Percentiles rank a stretch among this genome's conserved stretches.
These are phyloP conservation scores for Chaetomiaceae sp. DNA, from an alignment of 2,329 filamentous ascomycete species.

Conservation along the genomic window DNA sequence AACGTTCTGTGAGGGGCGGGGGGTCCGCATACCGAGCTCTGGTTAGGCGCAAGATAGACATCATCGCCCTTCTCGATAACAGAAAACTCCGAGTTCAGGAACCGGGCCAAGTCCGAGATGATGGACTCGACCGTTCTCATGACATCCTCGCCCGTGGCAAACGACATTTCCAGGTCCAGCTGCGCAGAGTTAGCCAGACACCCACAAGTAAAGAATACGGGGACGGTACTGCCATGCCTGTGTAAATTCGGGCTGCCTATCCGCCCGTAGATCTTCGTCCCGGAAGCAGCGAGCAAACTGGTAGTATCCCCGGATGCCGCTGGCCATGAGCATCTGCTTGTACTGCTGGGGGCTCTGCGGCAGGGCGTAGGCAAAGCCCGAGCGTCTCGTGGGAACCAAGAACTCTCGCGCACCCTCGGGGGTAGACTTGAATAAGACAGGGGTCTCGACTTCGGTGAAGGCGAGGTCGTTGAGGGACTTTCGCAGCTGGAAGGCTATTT, in stretches of 20 bases:
- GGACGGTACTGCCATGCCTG: constrained; percentile 49
- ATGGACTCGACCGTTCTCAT: constrained; percentile 54
- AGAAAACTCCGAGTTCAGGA: constrained; percentile 41
- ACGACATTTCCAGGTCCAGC: constrained; percentile 92
- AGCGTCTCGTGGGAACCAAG: constrained; percentile 76
- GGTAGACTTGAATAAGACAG: constrained; percentile 93
- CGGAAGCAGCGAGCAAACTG: constrained; percentile 94
- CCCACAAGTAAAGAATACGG: not conserved
- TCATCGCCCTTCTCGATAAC: constrained; percentile 30
- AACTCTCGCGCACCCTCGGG: constrained; percentile 95
- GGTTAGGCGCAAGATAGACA: constrained; percentile 26
- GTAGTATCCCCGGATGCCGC: constrained; percentile 76
- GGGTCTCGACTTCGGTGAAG: constrained; percentile 84
- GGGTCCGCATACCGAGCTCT: constrained; percentile 9
- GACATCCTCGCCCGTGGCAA: constrained; percentile 67
- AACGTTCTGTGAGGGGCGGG: too few relatives aligned
- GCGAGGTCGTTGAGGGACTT: constrained; percentile 50
- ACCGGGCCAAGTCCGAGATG: constrained; percentile 51
- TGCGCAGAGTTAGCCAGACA: constrained; percentile 33
- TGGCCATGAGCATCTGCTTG: constrained; percentile 95
- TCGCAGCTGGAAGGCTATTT: constrained; percentile 42
- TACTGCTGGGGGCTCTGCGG: constrained; percentile 98
- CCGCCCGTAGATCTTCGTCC: constrained; percentile 87
- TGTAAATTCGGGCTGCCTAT: constrained; percentile 94
- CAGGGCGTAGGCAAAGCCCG: constrained; percentile 78